Evolutionary conservation across 345 rosid species (phyloP).

Genomic region (Combretum micranthum): DNA sequence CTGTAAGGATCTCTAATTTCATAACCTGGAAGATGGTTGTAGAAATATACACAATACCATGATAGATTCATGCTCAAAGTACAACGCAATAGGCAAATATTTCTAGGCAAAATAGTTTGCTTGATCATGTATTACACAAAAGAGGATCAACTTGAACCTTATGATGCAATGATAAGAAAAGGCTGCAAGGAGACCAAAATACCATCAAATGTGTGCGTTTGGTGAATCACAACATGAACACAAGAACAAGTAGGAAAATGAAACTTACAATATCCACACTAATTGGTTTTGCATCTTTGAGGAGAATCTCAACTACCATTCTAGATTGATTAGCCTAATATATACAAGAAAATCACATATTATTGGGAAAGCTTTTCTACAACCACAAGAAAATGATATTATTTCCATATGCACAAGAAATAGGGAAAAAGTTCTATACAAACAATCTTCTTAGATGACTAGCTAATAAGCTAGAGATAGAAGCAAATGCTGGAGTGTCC

Average conservation of each 20-base stretch:
- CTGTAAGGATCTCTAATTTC: too few relatives aligned
- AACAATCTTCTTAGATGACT: too few relatives aligned
- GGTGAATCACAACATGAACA: neutral
- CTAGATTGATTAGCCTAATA: conserved; percentile 9
- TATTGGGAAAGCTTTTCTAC: neutral
- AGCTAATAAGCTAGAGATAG: too few relatives aligned
- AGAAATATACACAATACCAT: too few relatives aligned
- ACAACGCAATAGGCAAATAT: too few relatives aligned
- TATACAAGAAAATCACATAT: neutral
- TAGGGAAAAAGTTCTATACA: too few relatives aligned
- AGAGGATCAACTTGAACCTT: neutral
- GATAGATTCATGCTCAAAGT: too few relatives aligned
- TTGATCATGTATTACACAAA: too few relatives aligned
- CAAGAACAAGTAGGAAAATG: neutral
- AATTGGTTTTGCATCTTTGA: conserved; percentile 9
- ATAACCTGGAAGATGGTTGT: too few relatives aligned
- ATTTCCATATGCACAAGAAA: too few relatives aligned
- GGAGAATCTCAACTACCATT: conserved; percentile 2
- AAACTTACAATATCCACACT: conserved; percentile 11
- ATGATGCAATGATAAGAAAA: conserved; percentile 7
- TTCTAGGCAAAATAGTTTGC: too few relatives aligned
- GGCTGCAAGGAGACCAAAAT: conserved; percentile 5
- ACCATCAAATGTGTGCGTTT: neutral
- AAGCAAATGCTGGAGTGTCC: too few relatives aligned
- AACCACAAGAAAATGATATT: neutral